Percentiles rank a stretch among this genome's conserved stretches.
These are phyloP conservation scores for Zasmidium angulare DNA, from an alignment of 2,329 filamentous ascomycete species.

Conservation along the genomic window DNA sequence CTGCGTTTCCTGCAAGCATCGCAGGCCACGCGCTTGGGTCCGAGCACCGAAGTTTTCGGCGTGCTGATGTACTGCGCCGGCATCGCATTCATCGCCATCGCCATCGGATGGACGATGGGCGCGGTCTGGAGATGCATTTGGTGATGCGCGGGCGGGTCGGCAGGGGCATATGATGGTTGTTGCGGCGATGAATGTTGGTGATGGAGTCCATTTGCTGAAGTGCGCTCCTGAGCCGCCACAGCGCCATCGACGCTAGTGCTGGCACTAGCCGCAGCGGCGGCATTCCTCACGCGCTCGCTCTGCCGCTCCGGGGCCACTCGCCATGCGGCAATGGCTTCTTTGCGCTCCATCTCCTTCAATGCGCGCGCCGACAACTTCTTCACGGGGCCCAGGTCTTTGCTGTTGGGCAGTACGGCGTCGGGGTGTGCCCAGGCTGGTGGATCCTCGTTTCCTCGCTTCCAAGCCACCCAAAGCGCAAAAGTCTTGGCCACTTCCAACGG, in stretches of 20 bases:
- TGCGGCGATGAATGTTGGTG: slow-evolving; percentile 18
- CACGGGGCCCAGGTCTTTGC: slow-evolving; percentile 46
- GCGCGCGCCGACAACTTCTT: slow-evolving; percentile 58
- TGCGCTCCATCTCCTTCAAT: slow-evolving; percentile 57
- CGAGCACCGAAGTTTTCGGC: slow-evolving; percentile 58
- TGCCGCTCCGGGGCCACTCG: slow-evolving; percentile 46
- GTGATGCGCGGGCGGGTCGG: slow-evolving; percentile 29
- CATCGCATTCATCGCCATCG: slow-evolving; percentile 29
- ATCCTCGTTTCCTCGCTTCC: slow-evolving; percentile 65
- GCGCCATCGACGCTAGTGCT: slow-evolving; percentile 14
- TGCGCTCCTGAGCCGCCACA: slow-evolving; percentile 22
- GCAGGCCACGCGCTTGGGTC: slow-evolving; percentile 61
- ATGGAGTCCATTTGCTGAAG: slow-evolving; percentile 19
- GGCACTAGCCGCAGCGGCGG: slow-evolving; percentile 17
- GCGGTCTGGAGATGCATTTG: slow-evolving; percentile 19
- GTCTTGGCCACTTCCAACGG: slow-evolving; percentile 59
- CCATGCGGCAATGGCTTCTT: slow-evolving; percentile 47
- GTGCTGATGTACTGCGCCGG: slow-evolving; percentile 43
- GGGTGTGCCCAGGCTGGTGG: slow-evolving; percentile 63
- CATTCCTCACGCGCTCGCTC: slow-evolving; percentile 41
- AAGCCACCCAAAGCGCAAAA: slow-evolving; percentile 66
- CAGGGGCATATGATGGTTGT: slow-evolving; percentile 6
- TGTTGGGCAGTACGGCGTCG: slow-evolving; percentile 54
- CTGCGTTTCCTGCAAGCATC: slow-evolving; percentile 62
- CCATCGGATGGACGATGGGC: slow-evolving; percentile 21